Percentiles rank a stretch among this genome's conserved stretches.
phyloP scores from a whole-genome alignment of 2,329 filamentous ascomycete species.

The Sclerotinia subarctica region DNA sequence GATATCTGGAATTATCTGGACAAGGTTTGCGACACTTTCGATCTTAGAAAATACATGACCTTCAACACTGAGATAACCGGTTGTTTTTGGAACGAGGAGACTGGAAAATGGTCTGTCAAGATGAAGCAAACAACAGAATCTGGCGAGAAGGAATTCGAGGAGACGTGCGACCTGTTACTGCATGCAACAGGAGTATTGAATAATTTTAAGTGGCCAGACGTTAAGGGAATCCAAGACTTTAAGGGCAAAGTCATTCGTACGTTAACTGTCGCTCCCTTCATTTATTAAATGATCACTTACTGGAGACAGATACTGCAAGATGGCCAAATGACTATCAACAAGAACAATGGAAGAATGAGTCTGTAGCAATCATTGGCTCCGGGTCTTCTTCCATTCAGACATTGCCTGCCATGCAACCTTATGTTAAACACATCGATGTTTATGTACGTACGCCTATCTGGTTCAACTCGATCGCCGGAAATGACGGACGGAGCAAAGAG shows the following conservation, averaged over 20 bases:
- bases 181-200: constrained; percentile 34
- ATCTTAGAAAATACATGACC: constrained; percentile 50
- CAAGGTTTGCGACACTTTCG: constrained; percentile 48
- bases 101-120: constrained; percentile 49
- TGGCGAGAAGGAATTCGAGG: constrained; percentile 27
- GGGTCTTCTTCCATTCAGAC: constrained; percentile 42
- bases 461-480: constrained; percentile 47
- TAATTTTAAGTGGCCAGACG: constrained; percentile 45
- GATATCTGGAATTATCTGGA: constrained; percentile 53
- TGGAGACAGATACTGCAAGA: constrained; percentile 41
- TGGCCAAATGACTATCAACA: constrained; percentile 42
- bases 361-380: constrained; percentile 43
- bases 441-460: constrained; percentile 52
- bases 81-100: constrained; percentile 48
- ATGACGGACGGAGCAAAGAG: constrained; percentile 45
- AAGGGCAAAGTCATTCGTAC: constrained; percentile 46
- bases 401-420: constrained; percentile 41
- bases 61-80: constrained; percentile 49
- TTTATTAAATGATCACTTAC: background rate
- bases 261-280: background rate
- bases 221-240: constrained; percentile 47
- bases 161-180: constrained; percentile 31
- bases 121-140: constrained; percentile 41
- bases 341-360: constrained; percentile 32
- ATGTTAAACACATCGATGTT: constrained; percentile 46